Base-by-base conservation (phyloP, 768 basidiomycete genomes). In the Fibroporia radiculosa region DNA sequence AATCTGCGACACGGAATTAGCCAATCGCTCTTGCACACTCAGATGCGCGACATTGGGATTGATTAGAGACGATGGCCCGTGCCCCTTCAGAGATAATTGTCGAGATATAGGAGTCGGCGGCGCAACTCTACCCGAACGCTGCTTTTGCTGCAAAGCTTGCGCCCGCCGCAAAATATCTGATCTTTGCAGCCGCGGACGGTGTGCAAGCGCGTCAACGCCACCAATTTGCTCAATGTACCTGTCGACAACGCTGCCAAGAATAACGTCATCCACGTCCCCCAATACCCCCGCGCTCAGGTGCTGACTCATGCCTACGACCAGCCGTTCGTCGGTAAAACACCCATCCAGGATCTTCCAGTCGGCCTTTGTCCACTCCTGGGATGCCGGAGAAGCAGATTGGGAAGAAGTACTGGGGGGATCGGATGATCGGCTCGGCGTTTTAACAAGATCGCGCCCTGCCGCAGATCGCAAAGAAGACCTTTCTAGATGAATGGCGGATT, bases 341-440 rank as follows among this genome's bases (percentile, higher is more conserved):
- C 75, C 75, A 60, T 92, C 89, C 39, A 93, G 68, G 38, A 69
- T 57, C 59, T 84, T 89, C 89, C 89, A 93, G 41, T 90, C 84
- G 18, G 75, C 74, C 55, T 82, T 83, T 3, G 71, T 69, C 89
- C 89, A 93, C 31, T 62, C 65, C 12, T 64, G 52, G 23, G 18
- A 34, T 18, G 18, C 16, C 18, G 18, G 3, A 1, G 39, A 6
- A 6, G 43, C 12, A 16, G 32, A 18, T 12, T 43, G 11, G 22
- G n/a, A n/a, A n/a, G 12, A 7, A 18, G 18, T 14, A 19, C 5
- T 32, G 24, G 6, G 47, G 45, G 1, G 24, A 29, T 1, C 41
- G 25, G 25, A 48, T 46, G 42, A 52, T 46, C 5, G 26, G 8
- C 20, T 35, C 32, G 13, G 42, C 48, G 12, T 35, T 18, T 24